Percentiles rank a stretch among this genome's conserved stretches.
phyloP scores from a whole-genome alignment of 2,329 filamentous ascomycete genomes.

The Parasarocladium wereldwijsianum region DNA sequence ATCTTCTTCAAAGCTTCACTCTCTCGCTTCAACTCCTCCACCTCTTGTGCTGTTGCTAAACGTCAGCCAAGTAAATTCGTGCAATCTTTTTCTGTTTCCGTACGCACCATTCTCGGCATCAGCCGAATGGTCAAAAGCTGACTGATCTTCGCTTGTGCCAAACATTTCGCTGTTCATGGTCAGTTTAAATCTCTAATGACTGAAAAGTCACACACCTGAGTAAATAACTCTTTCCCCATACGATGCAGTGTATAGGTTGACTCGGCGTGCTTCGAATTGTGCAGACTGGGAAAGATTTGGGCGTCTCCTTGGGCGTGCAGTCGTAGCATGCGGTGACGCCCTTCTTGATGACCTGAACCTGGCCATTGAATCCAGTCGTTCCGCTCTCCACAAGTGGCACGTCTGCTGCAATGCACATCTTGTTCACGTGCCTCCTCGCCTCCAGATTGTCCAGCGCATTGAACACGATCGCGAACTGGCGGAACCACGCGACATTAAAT shows the following conservation, averaged over 20 bases:
- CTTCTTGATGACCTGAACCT: constrained; percentile 93
- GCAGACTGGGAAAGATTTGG: constrained; percentile 90
- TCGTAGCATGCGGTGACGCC: constrained; percentile 91
- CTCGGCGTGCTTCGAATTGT: constrained; percentile 94
- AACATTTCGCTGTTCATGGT: constrained; percentile 53
- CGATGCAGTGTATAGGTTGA: constrained; percentile 95
- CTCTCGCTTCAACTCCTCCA: constrained; percentile 74
- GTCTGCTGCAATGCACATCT: constrained; percentile 87
- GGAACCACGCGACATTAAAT: constrained; percentile 84
- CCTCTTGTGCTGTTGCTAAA: constrained; percentile 47
- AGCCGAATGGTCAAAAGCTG: constrained; percentile 63
- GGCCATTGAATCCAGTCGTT: constrained; percentile 93
- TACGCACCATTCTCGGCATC: constrained; percentile 61
- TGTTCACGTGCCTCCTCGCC: constrained; percentile 86
- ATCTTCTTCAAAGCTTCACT: constrained; percentile 73
- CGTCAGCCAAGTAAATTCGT: constrained; percentile 6
- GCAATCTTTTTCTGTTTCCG: not conserved
- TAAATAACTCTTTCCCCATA: constrained; percentile 96
- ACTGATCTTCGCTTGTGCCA: constrained; percentile 76
- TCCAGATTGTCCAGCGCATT: constrained; percentile 96
- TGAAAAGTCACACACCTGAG: constrained; percentile 43
- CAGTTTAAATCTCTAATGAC: not conserved
- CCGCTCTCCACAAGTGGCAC: constrained; percentile 91
- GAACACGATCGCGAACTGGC: constrained; percentile 72
- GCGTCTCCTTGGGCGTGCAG: constrained; percentile 76